Base-by-base conservation (phyloP, 1,284 basidiomycete species). In the Albatrellus sp. region DNA sequence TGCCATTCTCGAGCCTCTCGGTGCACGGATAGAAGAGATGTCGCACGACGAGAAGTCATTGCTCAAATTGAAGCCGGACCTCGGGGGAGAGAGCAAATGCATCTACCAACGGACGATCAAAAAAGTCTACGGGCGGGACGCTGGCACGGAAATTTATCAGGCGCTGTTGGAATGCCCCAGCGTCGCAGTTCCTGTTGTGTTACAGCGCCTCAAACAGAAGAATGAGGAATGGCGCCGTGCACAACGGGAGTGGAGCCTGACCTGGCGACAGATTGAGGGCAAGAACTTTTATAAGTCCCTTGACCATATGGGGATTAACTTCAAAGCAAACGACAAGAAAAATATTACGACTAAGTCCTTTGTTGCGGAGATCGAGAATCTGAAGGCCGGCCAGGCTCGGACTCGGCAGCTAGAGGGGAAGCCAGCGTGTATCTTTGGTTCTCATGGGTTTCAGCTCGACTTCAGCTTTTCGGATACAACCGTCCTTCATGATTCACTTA, bases 251-350 rank as follows among this genome's bases (percentile, higher is more conserved):
- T 98, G 92, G 91, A 91, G 88, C 66, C 80, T 88, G 50, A 92
- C 93, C 17, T 98, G 96, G 96, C 75, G 92, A 46, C 94, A 98
- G 62, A 87, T 97, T 37, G 94, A 98, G 57, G 84, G 83, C 46
- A 90, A 91, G 64, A 98, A 98, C 68, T 98, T 94, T 61, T 93
- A 93, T 76, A 96, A 96, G 68, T 86, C 86, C 37, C 76, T 98
- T 47, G 96, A 98, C 60, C 91, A 97, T 59, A 93, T 98, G 59
- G 92, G 91, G 5, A 86, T 91, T 57, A 81, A 77, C 50, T 96
- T 96, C 79, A 98, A 98, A 69, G 73, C 75, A 39, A 90, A 89
- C 59, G 96, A 99, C 69, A 98, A 97, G 75, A 97, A 97, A 70
- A 80, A 77, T 43, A 86, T 96, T 57, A 94, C 90, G 4, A 74